Evolutionary conservation across 2,329 filamentous ascomycete species (phyloP), one percentile per base, ranked within the genome.

Genomic region (Chaetomium sp.): DNA sequence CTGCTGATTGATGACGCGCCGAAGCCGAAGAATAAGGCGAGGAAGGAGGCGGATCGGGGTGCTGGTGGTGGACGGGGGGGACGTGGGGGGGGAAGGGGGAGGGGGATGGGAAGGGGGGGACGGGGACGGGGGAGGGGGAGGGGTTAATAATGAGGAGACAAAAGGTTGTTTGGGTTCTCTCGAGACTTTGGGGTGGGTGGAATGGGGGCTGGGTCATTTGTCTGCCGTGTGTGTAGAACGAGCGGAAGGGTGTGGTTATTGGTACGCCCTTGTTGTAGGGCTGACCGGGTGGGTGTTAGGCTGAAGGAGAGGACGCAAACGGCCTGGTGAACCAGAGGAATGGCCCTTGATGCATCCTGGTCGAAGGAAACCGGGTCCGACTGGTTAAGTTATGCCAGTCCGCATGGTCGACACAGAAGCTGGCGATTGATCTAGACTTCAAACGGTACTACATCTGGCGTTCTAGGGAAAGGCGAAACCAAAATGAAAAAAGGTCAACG

Each of bases 11-110:
- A 99, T 71, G 94, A 99, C 74, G 85, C 90, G 67, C 91, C 92
- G 51, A 99, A 99, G 79, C 92, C 94, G 59, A 97, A 97, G 87
- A 99, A 99, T 78, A 99, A 99, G 85, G 92, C 94, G 33, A 84
- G 92, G 70, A 99, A 99, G 80, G 94, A 97, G 76, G 81, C 83
- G 57, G 77, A 85, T 48, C 80, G 82, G 34, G 71, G 78, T 44
- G 79, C 79, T 45, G 77, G 78, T 8, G 72, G 79, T 37, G 77
- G 83, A 57, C 73, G 80, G 4, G 74, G 45, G 71, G 54, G 54
- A 27, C 40, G 54, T 41, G 53, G 74, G 35, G 54, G 58, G 2
- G 59, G 64, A 3, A 61, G 67, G 53, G 65, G 52, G 14, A 33
- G 52, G 12, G 46, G 52, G 10, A 27, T 42, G n/a, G 53, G 66